Conservation (phyloP, 2,329 filamentous ascomycete species). For the Phaeosphaeria sp. region DNA sequence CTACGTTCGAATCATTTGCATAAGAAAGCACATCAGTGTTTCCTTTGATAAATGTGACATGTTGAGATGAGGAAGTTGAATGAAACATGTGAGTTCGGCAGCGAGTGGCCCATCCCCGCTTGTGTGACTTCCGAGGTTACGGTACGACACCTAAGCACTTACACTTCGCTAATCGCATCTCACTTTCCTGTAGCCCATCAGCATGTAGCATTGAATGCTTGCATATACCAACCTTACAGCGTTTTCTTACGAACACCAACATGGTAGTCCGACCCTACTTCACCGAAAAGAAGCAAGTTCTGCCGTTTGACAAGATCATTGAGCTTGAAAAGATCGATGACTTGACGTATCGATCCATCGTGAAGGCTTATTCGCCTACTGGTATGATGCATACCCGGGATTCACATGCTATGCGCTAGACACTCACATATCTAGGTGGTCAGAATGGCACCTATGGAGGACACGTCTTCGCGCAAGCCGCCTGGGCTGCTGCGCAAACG, state of each 20-base stretch:
- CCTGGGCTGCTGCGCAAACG: slow-evolving; percentile 63
- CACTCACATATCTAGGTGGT: neutral
- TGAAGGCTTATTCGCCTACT: slow-evolving; percentile 52
- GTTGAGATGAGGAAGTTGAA: too few species aligned
- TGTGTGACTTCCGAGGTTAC: slow-evolving; percentile 7
- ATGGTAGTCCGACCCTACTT: slow-evolving; percentile 40
- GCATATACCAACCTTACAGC: neutral
- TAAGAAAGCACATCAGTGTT: too few species aligned
- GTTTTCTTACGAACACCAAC: neutral
- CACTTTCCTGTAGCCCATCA: neutral
- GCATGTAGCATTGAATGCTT: neutral
- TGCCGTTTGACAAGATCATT: slow-evolving; percentile 52
- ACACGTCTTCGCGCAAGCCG: slow-evolving; percentile 65
- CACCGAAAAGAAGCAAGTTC: slow-evolving; percentile 28
- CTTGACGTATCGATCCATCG: slow-evolving; percentile 48
- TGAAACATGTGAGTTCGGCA: too few species aligned
- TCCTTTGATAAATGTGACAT: too few species aligned
- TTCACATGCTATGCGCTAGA: neutral
- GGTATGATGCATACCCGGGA: slow-evolving; percentile 39
- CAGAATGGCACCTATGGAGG: slow-evolving; percentile 58
- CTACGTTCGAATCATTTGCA: too few species aligned
- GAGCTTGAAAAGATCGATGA: slow-evolving; percentile 51
- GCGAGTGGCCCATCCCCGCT: too few species aligned
- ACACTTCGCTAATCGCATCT: neutral
- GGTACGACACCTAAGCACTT: neutral